Conservation (phyloP, 2,329 filamentous ascomycete genomes). For the Ceratocystis variospora region DNA sequence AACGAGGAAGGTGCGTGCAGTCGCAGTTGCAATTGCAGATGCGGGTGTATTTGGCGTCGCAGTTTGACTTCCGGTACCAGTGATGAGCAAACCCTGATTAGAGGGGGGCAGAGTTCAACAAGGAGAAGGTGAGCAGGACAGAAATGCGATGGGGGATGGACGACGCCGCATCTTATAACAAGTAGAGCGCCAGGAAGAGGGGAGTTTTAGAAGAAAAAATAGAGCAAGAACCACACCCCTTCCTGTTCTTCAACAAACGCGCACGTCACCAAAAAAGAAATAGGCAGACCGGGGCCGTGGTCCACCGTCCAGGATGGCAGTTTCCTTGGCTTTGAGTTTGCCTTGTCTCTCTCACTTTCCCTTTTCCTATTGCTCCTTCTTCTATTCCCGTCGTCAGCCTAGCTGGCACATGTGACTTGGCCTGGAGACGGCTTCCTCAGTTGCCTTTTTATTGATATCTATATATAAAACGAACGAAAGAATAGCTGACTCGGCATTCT, state of each 20-base stretch:
- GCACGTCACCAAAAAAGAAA: slow-evolving; percentile 5
- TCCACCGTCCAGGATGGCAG: not conserved
- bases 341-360: not conserved
- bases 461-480: not conserved
- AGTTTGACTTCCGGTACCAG: not conserved
- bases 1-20: not conserved
- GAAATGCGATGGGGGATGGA: not conserved
- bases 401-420: not conserved
- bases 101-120: not conserved
- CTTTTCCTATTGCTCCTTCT: not conserved
- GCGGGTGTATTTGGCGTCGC: too few species aligned
- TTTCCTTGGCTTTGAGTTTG: not conserved
- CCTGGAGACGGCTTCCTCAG: not conserved
- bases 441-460: not conserved
- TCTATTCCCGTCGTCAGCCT: not conserved
- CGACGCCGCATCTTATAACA: not conserved
- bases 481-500: not conserved
- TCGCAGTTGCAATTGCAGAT: too few species aligned
- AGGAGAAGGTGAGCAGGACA: slow-evolving; percentile 5
- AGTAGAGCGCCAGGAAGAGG: not conserved
- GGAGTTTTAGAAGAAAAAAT: not conserved
- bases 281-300: not conserved
- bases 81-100: slow-evolving; percentile 2
- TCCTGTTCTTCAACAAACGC: not conserved
- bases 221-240: not conserved